Conservation (phyloP, 2,329 filamentous ascomycete genomes). For the Fusarium armeniacum region DNA sequence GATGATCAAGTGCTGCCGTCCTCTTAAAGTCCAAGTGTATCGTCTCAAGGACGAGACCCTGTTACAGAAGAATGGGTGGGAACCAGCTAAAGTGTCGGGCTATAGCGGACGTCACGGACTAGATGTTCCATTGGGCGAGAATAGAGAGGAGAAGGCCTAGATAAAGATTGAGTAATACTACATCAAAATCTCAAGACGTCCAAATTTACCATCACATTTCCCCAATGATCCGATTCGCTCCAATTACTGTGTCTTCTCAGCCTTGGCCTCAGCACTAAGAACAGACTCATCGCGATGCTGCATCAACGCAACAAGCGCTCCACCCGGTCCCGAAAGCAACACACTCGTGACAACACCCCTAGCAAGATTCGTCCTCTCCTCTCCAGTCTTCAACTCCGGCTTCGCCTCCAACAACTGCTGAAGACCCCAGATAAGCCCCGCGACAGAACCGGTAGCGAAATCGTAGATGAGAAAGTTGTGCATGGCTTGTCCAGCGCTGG, state of each 20-base stretch:
- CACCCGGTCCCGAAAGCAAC: conserved; percentile 43
- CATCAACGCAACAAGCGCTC: conserved; percentile 46
- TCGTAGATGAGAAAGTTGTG: conserved; percentile 50
- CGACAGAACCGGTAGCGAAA: conserved; percentile 40
- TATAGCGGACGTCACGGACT: conserved; percentile 62
- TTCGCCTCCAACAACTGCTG: conserved; percentile 32
- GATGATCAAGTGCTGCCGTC: conserved; percentile 78
- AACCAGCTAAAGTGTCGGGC: conserved; percentile 67
- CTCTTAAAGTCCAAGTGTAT: conserved; percentile 81
- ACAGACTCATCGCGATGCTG: conserved; percentile 48
- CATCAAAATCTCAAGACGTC: background rate
- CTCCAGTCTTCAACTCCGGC: conserved; percentile 32
- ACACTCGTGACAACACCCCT: conserved; percentile 41
- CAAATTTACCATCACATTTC: background rate
- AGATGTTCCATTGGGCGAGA: conserved; percentile 45
- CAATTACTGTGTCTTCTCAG: conserved; percentile 42
- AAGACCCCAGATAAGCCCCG: conserved; percentile 40
- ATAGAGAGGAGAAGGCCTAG: conserved; percentile 17
- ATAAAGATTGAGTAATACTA: background rate
- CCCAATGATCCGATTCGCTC: too few relatives aligned
- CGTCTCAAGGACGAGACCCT: conserved; percentile 67
- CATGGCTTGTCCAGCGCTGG: conserved; percentile 27
- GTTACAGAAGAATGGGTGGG: conserved; percentile 71
- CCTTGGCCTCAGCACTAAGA: conserved; percentile 44
- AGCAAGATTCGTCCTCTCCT: conserved; percentile 38